Conservation (phyloP, 2,329 filamentous ascomycete genomes). For the Hymenoscyphus salicellus region DNA sequence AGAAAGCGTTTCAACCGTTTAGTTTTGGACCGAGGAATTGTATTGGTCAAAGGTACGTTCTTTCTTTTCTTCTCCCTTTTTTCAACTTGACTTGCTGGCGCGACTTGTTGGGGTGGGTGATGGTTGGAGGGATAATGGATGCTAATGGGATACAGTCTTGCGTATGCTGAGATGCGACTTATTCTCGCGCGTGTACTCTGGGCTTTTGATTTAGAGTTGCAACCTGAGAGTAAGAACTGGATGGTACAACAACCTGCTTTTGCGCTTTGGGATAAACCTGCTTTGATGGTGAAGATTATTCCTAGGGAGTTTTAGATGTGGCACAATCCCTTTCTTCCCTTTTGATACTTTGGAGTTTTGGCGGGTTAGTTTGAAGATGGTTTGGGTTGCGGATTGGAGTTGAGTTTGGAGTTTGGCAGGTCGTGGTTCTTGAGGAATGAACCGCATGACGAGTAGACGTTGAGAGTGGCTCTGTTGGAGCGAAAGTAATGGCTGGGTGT, state of each 20-base stretch:
- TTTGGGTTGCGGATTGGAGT: neutral
- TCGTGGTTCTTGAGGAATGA: too few species aligned
- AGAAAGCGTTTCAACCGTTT: constrained; percentile 8
- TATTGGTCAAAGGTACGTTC: constrained; percentile 7
- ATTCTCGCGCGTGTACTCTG: constrained; percentile 14
- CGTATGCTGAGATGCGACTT: constrained; percentile 19
- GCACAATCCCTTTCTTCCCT: neutral
- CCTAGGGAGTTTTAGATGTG: neutral
- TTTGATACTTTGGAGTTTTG: neutral
- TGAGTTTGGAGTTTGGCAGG: too few species aligned
- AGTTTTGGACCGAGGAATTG: constrained; percentile 14
- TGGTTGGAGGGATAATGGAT: neutral
- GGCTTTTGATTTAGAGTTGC: constrained; percentile 16
- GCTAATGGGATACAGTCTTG: constrained; percentile 10
- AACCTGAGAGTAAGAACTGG: neutral
- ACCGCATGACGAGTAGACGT: too few species aligned
- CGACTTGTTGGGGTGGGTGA: neutral
- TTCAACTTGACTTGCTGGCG: neutral
- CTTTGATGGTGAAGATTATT: neutral
- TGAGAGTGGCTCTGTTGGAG: too few species aligned
- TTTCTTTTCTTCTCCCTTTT: neutral
- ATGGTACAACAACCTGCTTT: neutral
- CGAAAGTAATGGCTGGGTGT: too few species aligned
- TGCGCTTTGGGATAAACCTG: neutral
- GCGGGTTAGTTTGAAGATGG: too few species aligned